Evolutionary conservation across 345 rosid genomes (phyloP).

Genomic region (Brassica carinata): DNA sequence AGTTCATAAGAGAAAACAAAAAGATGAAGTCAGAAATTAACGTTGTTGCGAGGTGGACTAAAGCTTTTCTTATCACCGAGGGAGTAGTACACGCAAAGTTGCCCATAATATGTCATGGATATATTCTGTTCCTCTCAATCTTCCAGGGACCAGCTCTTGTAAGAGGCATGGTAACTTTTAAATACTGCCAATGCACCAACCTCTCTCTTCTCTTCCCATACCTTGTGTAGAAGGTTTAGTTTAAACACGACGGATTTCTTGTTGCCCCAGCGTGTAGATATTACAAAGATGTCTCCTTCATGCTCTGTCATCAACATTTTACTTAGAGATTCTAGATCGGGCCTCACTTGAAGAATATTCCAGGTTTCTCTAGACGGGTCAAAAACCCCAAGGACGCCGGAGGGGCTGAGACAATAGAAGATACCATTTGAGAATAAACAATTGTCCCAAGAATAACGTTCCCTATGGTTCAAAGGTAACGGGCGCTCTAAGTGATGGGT

Average conservation of each 20-base stretch:
- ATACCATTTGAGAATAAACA: background rate
- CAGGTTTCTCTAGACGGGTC: background rate
- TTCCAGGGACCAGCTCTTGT: background rate
- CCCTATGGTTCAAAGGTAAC: background rate
- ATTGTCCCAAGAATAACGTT: background rate
- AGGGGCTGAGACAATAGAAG: background rate
- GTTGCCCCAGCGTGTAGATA: background rate
- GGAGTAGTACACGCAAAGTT: background rate
- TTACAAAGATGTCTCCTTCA: constrained; percentile 8
- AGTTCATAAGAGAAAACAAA: background rate
- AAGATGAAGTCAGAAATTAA: background rate
- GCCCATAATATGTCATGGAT: background rate
- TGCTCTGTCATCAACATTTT: background rate
- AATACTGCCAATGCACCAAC: constrained; percentile 7
- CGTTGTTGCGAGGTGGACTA: background rate
- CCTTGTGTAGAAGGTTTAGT: background rate
- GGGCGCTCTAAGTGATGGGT: background rate
- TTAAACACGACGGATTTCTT: background rate
- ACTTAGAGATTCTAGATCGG: background rate
- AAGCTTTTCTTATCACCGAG: background rate
- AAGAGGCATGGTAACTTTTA: background rate
- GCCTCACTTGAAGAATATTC: background rate
- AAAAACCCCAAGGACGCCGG: background rate
- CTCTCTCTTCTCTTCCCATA: constrained; percentile 15
- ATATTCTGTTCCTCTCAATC: background rate